A percentile compares a stretch with the other conserved stretches of the same genome.
Evolutionary conservation across 2,329 filamentous ascomycete genomes (phyloP).

Genomic region (Colletotrichum echinochloae): DNA sequence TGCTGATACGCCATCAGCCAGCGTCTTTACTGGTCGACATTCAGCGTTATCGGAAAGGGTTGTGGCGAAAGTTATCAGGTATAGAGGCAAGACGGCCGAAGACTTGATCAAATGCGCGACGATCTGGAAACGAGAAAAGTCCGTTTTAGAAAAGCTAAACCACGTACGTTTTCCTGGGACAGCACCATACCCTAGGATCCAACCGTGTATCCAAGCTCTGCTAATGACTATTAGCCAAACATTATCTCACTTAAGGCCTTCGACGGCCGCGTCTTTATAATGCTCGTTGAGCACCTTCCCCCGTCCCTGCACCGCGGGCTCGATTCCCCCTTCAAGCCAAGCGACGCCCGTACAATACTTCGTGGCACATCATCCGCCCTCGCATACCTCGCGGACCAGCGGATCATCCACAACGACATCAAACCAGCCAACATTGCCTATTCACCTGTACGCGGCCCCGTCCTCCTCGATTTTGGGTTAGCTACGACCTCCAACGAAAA

Average conservation of each 20-base stretch:
- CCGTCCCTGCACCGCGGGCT: constrained; percentile 15
- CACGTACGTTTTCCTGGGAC: background rate
- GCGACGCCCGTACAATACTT: constrained; percentile 15
- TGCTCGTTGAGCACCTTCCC: constrained; percentile 6
- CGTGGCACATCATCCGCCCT: constrained; percentile 20
- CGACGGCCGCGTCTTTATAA: background rate
- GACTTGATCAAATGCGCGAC: constrained; percentile 3
- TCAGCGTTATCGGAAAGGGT: constrained; percentile 8
- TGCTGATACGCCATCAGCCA: constrained; percentile 4
- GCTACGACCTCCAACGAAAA: background rate
- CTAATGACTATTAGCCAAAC: background rate
- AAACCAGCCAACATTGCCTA: constrained; percentile 37
- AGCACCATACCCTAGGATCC: background rate
- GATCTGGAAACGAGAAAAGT: constrained; percentile 3
- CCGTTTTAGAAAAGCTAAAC: background rate
- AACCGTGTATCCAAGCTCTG: background rate
- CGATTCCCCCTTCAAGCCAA: constrained; percentile 1
- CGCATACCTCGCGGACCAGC: constrained; percentile 3
- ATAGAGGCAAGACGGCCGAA: constrained; percentile 2
- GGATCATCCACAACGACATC: constrained; percentile 31
- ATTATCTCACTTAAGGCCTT: constrained; percentile 8
- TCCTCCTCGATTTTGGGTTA: constrained; percentile 36
- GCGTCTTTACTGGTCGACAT: constrained; percentile 4
- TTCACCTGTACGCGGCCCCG: constrained; percentile 16
- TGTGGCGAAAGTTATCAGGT: constrained; percentile 8